Conservation (phyloP, 345 rosid species). For the Noccaea bulbosa region DNA sequence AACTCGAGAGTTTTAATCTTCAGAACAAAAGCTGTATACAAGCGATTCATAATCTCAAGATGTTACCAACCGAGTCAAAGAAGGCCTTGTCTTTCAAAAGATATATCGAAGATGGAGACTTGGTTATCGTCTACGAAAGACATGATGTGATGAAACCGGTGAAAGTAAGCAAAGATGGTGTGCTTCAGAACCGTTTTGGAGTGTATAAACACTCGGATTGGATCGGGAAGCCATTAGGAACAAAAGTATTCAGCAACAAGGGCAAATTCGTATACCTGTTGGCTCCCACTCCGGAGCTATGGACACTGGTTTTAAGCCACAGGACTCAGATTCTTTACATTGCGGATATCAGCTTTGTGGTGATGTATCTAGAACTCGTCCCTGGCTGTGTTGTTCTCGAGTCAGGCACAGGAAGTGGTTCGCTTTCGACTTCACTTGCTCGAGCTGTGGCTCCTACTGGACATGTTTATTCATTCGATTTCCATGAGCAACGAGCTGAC, state of each 20-base stretch:
- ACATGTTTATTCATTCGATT: slow-evolving; percentile 91
- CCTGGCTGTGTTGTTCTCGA: slow-evolving; percentile 93
- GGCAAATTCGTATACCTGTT: slow-evolving; percentile 79
- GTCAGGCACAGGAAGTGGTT: slow-evolving; percentile 96
- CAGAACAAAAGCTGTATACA: slow-evolving; percentile 40
- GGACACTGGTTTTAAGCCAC: slow-evolving; percentile 95
- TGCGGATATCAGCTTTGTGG: slow-evolving; percentile 85
- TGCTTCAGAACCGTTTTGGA: slow-evolving; percentile 91
- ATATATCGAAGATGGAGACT: slow-evolving; percentile 67
- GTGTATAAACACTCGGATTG: slow-evolving; percentile 82
- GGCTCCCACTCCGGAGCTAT: slow-evolving; percentile 89
- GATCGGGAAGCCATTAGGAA: slow-evolving; percentile 95
- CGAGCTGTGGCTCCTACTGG: slow-evolving; percentile 92
- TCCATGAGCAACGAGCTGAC: slow-evolving; percentile 90
- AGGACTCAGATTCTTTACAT: slow-evolving; percentile 95
- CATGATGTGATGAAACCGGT: slow-evolving; percentile 86
- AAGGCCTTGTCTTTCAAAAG: slow-evolving; percentile 63
- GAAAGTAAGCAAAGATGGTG: slow-evolving; percentile 57
- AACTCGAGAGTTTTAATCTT: neutral
- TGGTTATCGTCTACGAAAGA: slow-evolving; percentile 82
- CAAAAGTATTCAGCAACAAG: slow-evolving; percentile 86
- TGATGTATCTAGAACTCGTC: slow-evolving; percentile 80
- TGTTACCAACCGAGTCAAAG: slow-evolving; percentile 61
- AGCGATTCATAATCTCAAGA: slow-evolving; percentile 60
- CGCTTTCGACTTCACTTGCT: slow-evolving; percentile 83